Conservation (phyloP, 805 yeast genomes). For the Cyberlindnera xishuangbannaensis region DNA sequence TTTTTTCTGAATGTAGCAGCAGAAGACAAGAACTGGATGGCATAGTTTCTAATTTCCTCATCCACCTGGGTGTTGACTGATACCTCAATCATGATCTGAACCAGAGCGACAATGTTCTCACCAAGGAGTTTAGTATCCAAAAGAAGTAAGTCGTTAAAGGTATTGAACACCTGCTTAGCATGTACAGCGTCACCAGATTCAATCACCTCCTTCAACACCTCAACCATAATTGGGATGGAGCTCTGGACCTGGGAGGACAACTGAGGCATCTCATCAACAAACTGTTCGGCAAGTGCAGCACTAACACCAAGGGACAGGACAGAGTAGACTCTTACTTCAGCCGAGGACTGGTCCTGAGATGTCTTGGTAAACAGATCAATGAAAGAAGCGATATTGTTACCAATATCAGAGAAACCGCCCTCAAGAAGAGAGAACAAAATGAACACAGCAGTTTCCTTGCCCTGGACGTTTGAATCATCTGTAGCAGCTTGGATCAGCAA, state of each 20-base stretch:
- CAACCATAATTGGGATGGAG: conserved; percentile 74
- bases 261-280: conserved; percentile 39
- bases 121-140: conserved; percentile 77
- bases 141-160: conserved; percentile 72
- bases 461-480: conserved; percentile 41
- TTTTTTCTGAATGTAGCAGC: conserved; percentile 75
- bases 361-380: conserved; percentile 66
- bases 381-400: conserved; percentile 57
- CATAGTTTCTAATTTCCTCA: conserved; percentile 77
- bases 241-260: conserved; percentile 50
- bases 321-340: conserved; percentile 75
- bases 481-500: conserved; percentile 63
- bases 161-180: conserved; percentile 73
- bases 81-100: conserved; percentile 71
- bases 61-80: conserved; percentile 61
- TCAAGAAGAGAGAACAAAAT: conserved; percentile 76
- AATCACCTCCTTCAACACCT: conserved; percentile 71
- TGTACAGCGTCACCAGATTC: conserved; percentile 63
- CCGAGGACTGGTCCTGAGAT: conserved; percentile 51
- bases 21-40: conserved; percentile 77
- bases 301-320: conserved; percentile 71
- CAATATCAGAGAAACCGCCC: conserved; percentile 53
- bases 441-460: conserved; percentile 79
- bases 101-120: conserved; percentile 59
- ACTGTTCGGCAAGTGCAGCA: conserved; percentile 61